Base-by-base conservation (phyloP, 1,139 yeast species). In the Kodamaea suecica region DNA sequence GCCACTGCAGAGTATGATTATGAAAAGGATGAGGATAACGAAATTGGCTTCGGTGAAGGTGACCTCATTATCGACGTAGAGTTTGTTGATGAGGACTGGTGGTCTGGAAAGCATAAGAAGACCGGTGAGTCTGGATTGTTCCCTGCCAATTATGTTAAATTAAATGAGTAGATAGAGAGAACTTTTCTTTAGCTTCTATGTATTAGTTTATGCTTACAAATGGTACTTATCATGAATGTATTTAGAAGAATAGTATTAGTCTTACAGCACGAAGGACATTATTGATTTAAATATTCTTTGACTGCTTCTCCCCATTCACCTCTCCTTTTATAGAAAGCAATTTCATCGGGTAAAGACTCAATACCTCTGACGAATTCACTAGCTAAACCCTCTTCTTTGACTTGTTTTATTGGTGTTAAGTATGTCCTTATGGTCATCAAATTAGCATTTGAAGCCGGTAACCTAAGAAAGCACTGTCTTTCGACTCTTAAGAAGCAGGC, bases 31-130 rank as follows among this genome's bases (percentile, higher is more conserved):
- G 97, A 90, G 59, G 95, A 84, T 44, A 92, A 90, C 52, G 98
- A 92, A 61, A 70, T 92, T 40, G 75, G 80, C 2, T 56, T 57
- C 59, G 75, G 67, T 23, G 96, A 86, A 55, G 95, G 94, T 33
- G 97, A 87, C 47, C 50, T 70, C 42, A 87, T 92, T 46, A 65
- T 79, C 14, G 85, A 87, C 42, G 84, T 92, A 43, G 95, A 87
- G 47, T 84, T 86, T 58, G 84, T 85, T 11, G 96, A 88, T 49
- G 95, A 86, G 34, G 96, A 87, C 53, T 92, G 98, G 98, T 92
- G 97, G 97, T 70, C 83, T 39, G 98, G 98, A 32, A 70, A 57
- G 36, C 80, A 80, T 48, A 63, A 78, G 40, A 55, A 48, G 29
- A 61, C 79, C 27, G 96, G 95, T 29, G 84, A 79, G 46, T 71